Evolutionary conservation across 2,329 filamentous ascomycete genomes (phyloP), one percentile per base, ranked within the genome.

Genomic region (Aureobasidium sp.): DNA sequence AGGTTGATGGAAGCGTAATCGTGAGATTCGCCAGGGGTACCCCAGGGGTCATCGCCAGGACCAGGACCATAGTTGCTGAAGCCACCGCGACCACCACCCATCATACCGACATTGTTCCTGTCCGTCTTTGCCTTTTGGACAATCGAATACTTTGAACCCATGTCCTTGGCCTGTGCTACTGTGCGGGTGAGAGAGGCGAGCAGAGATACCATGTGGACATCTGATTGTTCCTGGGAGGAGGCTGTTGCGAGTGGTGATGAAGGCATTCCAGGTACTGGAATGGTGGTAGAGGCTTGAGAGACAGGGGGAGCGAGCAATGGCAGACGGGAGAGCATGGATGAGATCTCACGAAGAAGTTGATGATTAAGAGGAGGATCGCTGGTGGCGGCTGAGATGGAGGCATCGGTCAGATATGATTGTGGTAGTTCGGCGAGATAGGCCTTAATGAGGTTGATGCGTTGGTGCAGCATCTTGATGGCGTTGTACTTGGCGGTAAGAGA

Each of bases 381-480:
- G 42, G 67, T 72, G 55, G 65, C 69, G 53, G 63, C 67, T 62
- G 72, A 69, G 7, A 74, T 71, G 27, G 71, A 69, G 44, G 78
- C 67, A 52, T 80, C 80, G 7, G 80, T 82, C 39, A 86, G 77
- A 69, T 86, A 86, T 26, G 85, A 86, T 8, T 84, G 80, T 0
- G 89, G 88, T 2, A 94, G 82, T 15, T 82, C 83, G 65, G 87
- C 80, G 51, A 99, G 84, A 72, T 97, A 97, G 72, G 81, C 62
- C 65, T 84, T 75, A 70, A 85, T 72, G 71, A 85, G 77, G 67
- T 79, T 69, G 66, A 83, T 71, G 74, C 82, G 71, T 73, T 81
- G 65, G 73, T 93, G 87, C 32, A 99, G 84, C 86, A 96, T 97
- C 76, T 91, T 93, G 70, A 97, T 88, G 29, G 94, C 92, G 74